Evolutionary conservation across 495 filamentous ascomycete species (phyloP), one percentile per base, ranked within the genome.

Genomic region (Parachaetomium inaequale): DNA sequence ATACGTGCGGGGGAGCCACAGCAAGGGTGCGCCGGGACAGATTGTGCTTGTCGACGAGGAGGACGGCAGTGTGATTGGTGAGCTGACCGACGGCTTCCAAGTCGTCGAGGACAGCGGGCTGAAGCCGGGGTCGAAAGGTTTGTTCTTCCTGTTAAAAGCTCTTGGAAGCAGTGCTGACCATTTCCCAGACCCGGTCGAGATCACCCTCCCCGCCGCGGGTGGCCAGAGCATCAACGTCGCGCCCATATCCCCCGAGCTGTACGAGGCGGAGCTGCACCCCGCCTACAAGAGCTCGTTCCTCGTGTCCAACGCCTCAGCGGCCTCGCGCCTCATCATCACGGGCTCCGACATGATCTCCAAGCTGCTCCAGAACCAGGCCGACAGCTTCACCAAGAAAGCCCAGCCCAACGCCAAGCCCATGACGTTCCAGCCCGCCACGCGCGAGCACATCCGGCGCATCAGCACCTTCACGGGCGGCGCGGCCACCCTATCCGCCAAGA

Each of bases 31-130:
- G 31, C 76, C 75, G 7, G 90, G 91, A 7, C 87, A 91, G 69
- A 93, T 98, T 61, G 94, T 98, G n/a, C 80, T 98, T 3, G 79
- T 98, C 29, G 91, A 98, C 61, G 94, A 98, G 69, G 93, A 98
- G 64, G 87, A 98, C 79, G 94, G 91, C 52, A 93, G 88, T 72
- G 88, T 98, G 6, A 91, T 98, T 19, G 95, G 94, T 31, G 94
- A 97, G 70, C 80, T 98, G 61, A 81, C 85, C 28, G 90, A 93
- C 46, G 90, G 88, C 8, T 93, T 91, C 67, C 77, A 92, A 49
- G 79, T 96, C 31, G 81, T 92, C 21, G 94, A 94, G 66, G 83
- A 88, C 61, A 76, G 83, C 43, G 81, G 79, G 51, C 79, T 98
- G 55, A 83, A 88, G 64, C 84, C 85, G 28, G 94, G 94, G 36